These are phyloP conservation scores for Talaromyces sp. DNA, from an alignment of 2,329 filamentous ascomycete genomes.

Conservation along the genomic window DNA sequence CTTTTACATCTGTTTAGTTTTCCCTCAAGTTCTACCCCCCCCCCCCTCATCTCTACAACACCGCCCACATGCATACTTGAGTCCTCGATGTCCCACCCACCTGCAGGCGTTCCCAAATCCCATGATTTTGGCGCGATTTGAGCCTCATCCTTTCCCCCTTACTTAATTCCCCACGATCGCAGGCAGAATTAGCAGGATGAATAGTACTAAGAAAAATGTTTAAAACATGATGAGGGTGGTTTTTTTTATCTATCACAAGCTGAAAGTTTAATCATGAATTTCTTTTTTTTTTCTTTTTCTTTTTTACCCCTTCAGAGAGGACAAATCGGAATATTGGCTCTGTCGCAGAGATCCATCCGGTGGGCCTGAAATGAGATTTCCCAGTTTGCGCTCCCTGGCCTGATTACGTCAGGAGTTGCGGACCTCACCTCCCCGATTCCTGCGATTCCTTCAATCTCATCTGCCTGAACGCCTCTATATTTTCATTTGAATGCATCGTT, in stretches of 20 bases:
- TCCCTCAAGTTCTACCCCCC: neutral
- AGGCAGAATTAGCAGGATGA: neutral
- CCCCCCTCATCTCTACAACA: neutral
- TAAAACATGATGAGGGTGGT: too few species aligned
- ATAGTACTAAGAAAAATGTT: neutral
- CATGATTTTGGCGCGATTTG: neutral
- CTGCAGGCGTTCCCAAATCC: too few species aligned
- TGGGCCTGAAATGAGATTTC: neutral
- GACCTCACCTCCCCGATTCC: conserved; percentile 1
- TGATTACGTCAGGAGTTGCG: conserved; percentile 17
- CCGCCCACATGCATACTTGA: too few species aligned
- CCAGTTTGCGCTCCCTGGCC: conserved; percentile 1
- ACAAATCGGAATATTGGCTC: too few species aligned
- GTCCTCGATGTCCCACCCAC: too few species aligned
- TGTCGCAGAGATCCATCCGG: too few species aligned
- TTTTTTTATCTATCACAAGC: too few species aligned
- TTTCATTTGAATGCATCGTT: conserved; percentile 19
- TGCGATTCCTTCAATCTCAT: neutral
- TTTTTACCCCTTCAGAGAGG: too few species aligned
- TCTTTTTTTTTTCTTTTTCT: too few species aligned
- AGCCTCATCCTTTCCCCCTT: neutral
- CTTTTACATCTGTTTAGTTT: neutral
- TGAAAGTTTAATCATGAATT: too few species aligned
- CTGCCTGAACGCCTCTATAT: neutral
- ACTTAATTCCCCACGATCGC: neutral